phyloP scores from a whole-genome alignment of 1,284 basidiomycete genomes.

The Rhodotorula sp. region DNA sequence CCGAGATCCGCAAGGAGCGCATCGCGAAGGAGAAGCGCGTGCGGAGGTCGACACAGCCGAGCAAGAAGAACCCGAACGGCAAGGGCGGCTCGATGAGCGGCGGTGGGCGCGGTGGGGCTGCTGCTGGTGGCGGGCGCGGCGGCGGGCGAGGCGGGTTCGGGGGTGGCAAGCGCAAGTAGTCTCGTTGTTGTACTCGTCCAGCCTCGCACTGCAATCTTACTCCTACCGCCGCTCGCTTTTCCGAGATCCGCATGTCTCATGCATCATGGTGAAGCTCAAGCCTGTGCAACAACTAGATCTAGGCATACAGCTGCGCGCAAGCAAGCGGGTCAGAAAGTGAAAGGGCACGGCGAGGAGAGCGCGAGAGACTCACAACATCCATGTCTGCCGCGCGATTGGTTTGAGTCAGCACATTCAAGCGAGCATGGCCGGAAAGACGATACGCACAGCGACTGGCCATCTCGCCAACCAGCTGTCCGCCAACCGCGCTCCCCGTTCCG shows the following conservation, averaged over 20 bases:
- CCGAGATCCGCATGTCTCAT: too few species aligned
- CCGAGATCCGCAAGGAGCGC: slow-evolving; percentile 77
- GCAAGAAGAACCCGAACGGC: slow-evolving; percentile 39
- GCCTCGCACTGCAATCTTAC: neutral
- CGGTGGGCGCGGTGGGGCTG: neutral
- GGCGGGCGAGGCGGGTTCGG: neutral
- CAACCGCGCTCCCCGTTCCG: slow-evolving; percentile 81
- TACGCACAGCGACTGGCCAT: slow-evolving; percentile 61
- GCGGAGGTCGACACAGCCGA: slow-evolving; percentile 41
- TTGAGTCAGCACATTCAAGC: neutral
- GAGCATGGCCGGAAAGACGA: neutral
- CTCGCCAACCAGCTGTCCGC: slow-evolving; percentile 83
- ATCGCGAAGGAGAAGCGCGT: slow-evolving; percentile 53
- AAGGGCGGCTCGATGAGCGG: slow-evolving; percentile 13
- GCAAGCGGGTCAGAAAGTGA: neutral
- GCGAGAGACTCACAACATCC: slow-evolving; percentile 33
- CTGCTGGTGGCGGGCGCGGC: neutral
- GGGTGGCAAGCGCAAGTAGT: neutral
- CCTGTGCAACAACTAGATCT: neutral
- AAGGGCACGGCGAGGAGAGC: neutral
- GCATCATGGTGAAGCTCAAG: too few species aligned
- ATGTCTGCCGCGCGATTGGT: slow-evolving; percentile 20
- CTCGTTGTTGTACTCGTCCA: neutral
- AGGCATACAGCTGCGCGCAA: neutral
- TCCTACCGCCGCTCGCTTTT: neutral